phyloP scores from a whole-genome alignment of 495 filamentous ascomycete species.

The Aspergillus cristatus region DNA sequence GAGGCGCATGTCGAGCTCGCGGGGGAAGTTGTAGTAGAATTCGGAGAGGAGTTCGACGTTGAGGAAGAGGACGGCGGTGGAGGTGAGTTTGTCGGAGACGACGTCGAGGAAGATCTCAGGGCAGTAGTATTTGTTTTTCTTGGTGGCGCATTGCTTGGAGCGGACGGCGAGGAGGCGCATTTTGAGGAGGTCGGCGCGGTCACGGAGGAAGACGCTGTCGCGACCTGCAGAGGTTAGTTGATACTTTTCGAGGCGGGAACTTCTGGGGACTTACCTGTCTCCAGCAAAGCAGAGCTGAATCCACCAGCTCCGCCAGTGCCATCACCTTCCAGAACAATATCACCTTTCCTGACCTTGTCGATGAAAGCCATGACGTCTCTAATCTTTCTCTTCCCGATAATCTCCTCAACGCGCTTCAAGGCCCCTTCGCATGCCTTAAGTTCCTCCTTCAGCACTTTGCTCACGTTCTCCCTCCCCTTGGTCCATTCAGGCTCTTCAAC shows the following conservation, averaged over 20 bases:
- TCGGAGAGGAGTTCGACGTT: slow-evolving; percentile 95
- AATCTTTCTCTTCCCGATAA: slow-evolving; percentile 69
- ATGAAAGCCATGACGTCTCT: slow-evolving; percentile 87
- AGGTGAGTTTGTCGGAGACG: slow-evolving; percentile 88
- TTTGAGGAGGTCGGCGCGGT: slow-evolving; percentile 78
- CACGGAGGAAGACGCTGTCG: slow-evolving; percentile 86
- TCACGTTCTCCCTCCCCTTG: slow-evolving; percentile 69
- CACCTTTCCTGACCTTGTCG: slow-evolving; percentile 76
- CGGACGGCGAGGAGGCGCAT: slow-evolving; percentile 83
- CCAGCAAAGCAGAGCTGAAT: slow-evolving; percentile 73
- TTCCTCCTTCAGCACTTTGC: slow-evolving; percentile 71
- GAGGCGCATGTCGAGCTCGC: slow-evolving; percentile 82
- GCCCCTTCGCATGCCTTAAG: slow-evolving; percentile 73
- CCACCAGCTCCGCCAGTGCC: slow-evolving; percentile 80
- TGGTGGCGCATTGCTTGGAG: slow-evolving; percentile 71
- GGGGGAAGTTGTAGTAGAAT: slow-evolving; percentile 94
- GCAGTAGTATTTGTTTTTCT: slow-evolving; percentile 89
- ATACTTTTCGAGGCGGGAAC: slow-evolving; percentile 1
- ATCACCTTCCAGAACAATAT: slow-evolving; percentile 74
- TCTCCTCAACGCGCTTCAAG: slow-evolving; percentile 61
- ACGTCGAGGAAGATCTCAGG: slow-evolving; percentile 96
- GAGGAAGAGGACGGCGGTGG: slow-evolving; percentile 91
- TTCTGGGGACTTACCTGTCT: slow-evolving; percentile 51
- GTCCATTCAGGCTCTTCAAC: slow-evolving; percentile 84
- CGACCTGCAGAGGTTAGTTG: slow-evolving; percentile 49